Percentiles rank a stretch among this genome's conserved stretches.
phyloP scores from a whole-genome alignment of 139 green algal genomes.

The Micractinium sp. region DNA sequence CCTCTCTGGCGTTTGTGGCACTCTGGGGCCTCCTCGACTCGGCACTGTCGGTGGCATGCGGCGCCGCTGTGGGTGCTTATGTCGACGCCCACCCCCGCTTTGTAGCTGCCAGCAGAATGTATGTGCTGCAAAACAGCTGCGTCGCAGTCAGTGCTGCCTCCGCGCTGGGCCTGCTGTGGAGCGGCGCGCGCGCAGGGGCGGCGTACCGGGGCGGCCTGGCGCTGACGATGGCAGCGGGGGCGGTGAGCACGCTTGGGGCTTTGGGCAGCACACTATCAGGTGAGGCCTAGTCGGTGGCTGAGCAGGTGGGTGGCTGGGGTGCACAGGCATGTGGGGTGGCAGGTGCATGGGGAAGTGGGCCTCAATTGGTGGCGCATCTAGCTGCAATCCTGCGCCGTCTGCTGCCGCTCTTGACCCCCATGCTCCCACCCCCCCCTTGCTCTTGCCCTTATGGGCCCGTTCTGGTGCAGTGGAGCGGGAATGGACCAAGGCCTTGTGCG shows the following conservation, averaged over 20 bases:
- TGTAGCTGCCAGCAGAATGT: conserved; percentile 49
- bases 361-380: background rate
- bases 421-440: no score
- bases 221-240: conserved; percentile 49
- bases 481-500: conserved; percentile 60
- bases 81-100: conserved; percentile 54
- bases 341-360: background rate
- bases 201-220: conserved; percentile 55
- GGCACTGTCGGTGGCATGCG: conserved; percentile 38
- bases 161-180: conserved; percentile 47
- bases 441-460: no score
- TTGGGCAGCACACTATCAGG: conserved; percentile 58
- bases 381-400: background rate
- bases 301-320: background rate
- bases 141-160: conserved; percentile 56
- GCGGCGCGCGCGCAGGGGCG: background rate
- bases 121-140: conserved; percentile 68
- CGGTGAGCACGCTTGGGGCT: conserved; percentile 61
- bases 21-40: conserved; percentile 72
- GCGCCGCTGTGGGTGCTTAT: conserved; percentile 48
- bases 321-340: background rate
- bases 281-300: no score
- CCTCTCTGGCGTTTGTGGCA: conserved; percentile 60
- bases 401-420: no score
- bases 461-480: conserved; percentile 76